A percentile compares a stretch with the other conserved stretches of the same genome.
phyloP scores from a whole-genome alignment of 768 basidiomycete species.

The Suillus discolor region DNA sequence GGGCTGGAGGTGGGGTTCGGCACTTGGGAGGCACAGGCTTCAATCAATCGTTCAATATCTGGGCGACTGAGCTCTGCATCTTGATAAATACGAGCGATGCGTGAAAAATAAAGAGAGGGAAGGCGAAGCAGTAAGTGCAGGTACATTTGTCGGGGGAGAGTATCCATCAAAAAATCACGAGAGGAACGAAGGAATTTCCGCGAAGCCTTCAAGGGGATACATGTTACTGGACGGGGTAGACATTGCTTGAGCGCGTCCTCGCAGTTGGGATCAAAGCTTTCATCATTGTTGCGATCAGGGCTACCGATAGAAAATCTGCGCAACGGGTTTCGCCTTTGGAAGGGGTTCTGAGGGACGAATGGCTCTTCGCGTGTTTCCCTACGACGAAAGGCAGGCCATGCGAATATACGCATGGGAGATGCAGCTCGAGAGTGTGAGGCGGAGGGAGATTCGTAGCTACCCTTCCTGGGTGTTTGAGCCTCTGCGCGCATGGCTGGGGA shows the following conservation, averaged over 20 bases:
- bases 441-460: conserved; percentile 33
- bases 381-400: conserved; percentile 55
- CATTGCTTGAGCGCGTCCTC: conserved; percentile 26
- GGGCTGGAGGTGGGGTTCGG: conserved; percentile 24
- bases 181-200: conserved; percentile 19
- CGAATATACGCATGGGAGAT: conserved; percentile 63
- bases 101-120: conserved; percentile 79
- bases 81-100: conserved; percentile 75
- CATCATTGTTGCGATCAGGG: conserved; percentile 17
- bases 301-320: conserved; percentile 24
- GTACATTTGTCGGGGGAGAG: conserved; percentile 46
- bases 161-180: conserved; percentile 35
- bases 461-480: conserved; percentile 24
- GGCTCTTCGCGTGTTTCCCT: conserved; percentile 52
- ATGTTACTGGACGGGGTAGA: conserved; percentile 18
- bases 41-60: conserved; percentile 61
- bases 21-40: conserved; percentile 29
- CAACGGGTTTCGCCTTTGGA: conserved; percentile 34
- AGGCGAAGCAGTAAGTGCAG: conserved; percentile 59
- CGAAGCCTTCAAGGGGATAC: conserved; percentile 18
- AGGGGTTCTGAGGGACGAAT: conserved; percentile 61
- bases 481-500: conserved; percentile 17
- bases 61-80: conserved; percentile 78
- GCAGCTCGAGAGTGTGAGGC: conserved; percentile 42
- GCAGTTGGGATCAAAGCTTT: conserved; percentile 24